phyloP scores from a whole-genome alignment of 257 asterid genomes.

The Solanum neorickii region DNA sequence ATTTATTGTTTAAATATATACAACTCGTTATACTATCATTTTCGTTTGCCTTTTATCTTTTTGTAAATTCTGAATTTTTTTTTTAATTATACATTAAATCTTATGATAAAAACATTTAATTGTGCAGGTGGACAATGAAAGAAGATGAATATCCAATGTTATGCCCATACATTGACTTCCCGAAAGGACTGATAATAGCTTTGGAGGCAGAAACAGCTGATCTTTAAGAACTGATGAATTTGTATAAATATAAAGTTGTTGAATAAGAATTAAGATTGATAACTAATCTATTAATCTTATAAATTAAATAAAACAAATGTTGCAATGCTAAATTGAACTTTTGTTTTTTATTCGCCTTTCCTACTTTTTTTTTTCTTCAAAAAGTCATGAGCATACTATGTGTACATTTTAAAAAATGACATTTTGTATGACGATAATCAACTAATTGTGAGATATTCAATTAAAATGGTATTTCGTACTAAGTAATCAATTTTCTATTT shows the following conservation, averaged over 20 bases:
- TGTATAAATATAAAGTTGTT: no score
- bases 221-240: neutral
- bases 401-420: neutral
- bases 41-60: neutral
- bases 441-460: neutral
- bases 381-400: neutral
- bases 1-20: neutral
- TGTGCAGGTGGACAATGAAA: constrained; percentile 44
- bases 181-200: constrained; percentile 31
- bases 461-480: neutral
- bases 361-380: neutral
- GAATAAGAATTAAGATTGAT: neutral
- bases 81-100: no score
- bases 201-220: constrained; percentile 9
- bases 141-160: constrained; percentile 49
- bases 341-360: neutral
- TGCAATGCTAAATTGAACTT: neutral
- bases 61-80: no score
- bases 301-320: no score
- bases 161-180: constrained; percentile 60
- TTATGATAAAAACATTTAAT: no score
- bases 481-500: neutral
- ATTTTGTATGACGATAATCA: neutral
- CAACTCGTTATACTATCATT: neutral
- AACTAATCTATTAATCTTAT: neutral